Evolutionary conservation across 2,329 filamentous ascomycete genomes (phyloP), one percentile per base, ranked within the genome.

Genomic region (Pseudocercospora vitis): DNA sequence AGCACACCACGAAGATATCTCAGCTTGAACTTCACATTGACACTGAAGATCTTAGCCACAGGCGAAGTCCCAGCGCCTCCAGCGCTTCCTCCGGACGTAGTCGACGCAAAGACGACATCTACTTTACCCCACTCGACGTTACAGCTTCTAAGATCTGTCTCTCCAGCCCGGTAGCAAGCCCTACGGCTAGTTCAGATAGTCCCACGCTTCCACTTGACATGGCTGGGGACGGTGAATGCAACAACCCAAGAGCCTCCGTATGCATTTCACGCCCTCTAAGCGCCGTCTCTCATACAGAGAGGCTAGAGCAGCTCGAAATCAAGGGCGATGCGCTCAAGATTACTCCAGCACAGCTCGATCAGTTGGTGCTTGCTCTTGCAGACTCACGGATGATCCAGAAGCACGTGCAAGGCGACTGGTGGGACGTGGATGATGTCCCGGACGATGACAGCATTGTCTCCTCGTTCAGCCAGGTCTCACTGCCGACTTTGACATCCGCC

Each of bases 61-160:
- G 49, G 11, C 48, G 58, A 11, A 58, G 54, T 32, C 29, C 51
- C 2, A 53, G 56, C 47, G 52, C 32, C 33, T 44, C 49, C 9
- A 57, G 54, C 4, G 42, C 23, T 24, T 33, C 46, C n/a, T 52
- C 40, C 14, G 33, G 42, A n/a, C 52, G 57, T 4, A 44, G 44
- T 4, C 52, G 55, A 16, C 51, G 44, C 9, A 46, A 49, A 8
- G 23, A 52, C 5, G 63, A 65, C 7, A 61, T 67, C 8, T 67
- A 64, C 51, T 67, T 67, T 44, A 61, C 59, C 3, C 63, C 64
- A 1, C 61, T 58, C 31, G 58, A 65, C 32, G 58, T 60, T 5
- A 61, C 57, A 8, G 53, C 35, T 9, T 58, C 53, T 16, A 52
- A 54, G 40, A 59, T 61, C 19, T 63, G 53, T 28, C 35, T 67